Base-by-base conservation (phyloP, 805 yeast species). In the Saturnispora mendoncae region DNA sequence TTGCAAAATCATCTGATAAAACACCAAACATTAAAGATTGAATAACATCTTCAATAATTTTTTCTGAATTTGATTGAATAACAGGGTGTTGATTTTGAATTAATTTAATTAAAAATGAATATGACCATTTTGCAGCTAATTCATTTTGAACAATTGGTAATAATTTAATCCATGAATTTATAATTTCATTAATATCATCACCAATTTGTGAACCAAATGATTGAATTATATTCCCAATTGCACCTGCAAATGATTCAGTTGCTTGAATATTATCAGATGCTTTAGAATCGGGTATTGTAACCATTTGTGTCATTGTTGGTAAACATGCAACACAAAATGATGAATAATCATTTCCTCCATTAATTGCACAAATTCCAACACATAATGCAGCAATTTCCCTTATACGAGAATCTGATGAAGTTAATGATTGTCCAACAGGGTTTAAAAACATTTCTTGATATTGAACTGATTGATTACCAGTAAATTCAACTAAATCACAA, bases 301-400 rank as follows among this genome's bases (percentile, higher is more conserved):
- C 73, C 63, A 86, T 74, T 50, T 78, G 78, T 53, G 82, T 72
- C 60, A 92, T 70, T 15, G 85, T 77, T 48, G 78, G 85, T 48
- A 90, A 65, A n/a, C 86, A 72, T 7, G 80, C 74, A 21, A 84
- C 58, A 40, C 82, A 74, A 42, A 81, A 72, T 26, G 80, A 78
- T 18, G 69, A 69, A 56, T 78, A 84, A 2, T 66, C 56, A 3
- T 63, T 58, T 12, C 90, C 86, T 6, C 95, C 94, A 50, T 70
- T 68, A 58, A 83, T 87, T 2, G 95, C 95, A 46, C 92, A 81
- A 18, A 76, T 78, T 23, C 98, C 97, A 43, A 88, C 75, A 28
- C 84, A 75, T 53, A 79, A 81, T 1, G 92, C 76, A 3, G 95
- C 88, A 10, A 85, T 84, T 65, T 92, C 97, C 52, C 97, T 80